Conservation (phyloP, 148 eudicot species). For the Oxyria digyna region DNA sequence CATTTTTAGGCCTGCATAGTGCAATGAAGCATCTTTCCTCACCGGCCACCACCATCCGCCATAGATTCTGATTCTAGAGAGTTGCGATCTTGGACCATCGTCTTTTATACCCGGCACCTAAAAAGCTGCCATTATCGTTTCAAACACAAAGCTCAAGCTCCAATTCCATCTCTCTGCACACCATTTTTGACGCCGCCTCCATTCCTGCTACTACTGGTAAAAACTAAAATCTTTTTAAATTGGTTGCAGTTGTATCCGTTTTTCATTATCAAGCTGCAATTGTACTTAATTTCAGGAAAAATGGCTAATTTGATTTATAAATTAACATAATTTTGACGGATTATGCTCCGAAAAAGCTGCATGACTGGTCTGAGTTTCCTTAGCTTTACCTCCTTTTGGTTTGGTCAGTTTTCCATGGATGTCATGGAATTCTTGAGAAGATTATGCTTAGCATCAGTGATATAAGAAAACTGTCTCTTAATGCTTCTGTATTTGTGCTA, state of each 20-base stretch:
- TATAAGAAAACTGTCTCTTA: background rate
- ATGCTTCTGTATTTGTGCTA: background rate
- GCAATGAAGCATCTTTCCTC: background rate
- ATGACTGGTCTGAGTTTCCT: no score
- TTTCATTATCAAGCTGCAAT: background rate
- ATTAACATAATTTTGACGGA: no score
- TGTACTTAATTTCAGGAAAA: background rate
- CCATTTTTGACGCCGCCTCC: background rate
- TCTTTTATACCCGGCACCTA: background rate
- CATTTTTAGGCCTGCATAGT: background rate
- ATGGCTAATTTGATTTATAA: background rate
- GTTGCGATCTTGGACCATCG: background rate
- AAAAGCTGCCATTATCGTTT: background rate
- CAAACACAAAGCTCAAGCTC: background rate
- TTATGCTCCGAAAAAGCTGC: background rate
- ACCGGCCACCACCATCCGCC: background rate
- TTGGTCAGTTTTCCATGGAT: no score
- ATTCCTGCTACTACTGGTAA: background rate
- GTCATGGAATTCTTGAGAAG: no score
- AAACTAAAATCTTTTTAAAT: background rate
- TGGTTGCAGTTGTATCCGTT: background rate
- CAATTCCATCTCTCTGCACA: background rate
- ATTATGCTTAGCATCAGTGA: background rate
- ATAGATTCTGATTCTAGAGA: background rate
- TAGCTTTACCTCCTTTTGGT: no score